Conservation (phyloP, 2,329 filamentous ascomycete genomes). For the Botrytis paeoniae region DNA sequence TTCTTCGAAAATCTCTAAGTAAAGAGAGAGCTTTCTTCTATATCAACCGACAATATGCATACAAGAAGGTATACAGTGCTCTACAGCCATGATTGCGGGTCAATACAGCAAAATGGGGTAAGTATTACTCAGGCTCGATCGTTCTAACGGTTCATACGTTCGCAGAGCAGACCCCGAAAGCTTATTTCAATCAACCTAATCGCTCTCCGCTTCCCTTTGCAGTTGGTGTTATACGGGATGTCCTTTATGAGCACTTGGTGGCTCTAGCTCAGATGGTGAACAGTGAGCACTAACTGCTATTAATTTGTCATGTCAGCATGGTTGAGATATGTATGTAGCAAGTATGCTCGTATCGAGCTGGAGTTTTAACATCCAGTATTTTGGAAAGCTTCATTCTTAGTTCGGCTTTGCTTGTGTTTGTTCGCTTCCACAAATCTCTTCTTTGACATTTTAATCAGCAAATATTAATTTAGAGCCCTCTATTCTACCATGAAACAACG, state of each 20-base stretch:
- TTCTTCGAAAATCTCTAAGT: too few species aligned
- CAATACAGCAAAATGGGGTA: too few species aligned
- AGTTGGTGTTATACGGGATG: not conserved
- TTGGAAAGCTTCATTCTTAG: not conserved
- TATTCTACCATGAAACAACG: not conserved
- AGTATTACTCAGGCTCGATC: too few species aligned
- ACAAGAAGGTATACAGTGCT: too few species aligned
- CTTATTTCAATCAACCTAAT: not conserved
- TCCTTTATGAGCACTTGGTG: not conserved
- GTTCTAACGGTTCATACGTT: not conserved
- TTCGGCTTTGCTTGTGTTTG: not conserved
- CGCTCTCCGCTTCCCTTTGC: not conserved
- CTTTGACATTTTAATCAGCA: not conserved
- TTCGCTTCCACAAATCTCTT: not conserved
- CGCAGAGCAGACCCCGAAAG: not conserved
- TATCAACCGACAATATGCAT: too few species aligned
- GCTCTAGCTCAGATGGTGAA: not conserved
- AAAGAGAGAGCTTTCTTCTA: too few species aligned
- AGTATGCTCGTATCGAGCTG: not conserved
- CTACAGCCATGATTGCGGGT: too few species aligned
- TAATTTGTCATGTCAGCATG: not conserved
- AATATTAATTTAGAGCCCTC: not conserved
- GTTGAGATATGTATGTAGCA: not conserved
- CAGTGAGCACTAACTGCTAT: not conserved
- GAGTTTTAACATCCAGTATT: not conserved